phyloP scores from a whole-genome alignment of 257 asterid species.

The Nicotiana paniculata region DNA sequence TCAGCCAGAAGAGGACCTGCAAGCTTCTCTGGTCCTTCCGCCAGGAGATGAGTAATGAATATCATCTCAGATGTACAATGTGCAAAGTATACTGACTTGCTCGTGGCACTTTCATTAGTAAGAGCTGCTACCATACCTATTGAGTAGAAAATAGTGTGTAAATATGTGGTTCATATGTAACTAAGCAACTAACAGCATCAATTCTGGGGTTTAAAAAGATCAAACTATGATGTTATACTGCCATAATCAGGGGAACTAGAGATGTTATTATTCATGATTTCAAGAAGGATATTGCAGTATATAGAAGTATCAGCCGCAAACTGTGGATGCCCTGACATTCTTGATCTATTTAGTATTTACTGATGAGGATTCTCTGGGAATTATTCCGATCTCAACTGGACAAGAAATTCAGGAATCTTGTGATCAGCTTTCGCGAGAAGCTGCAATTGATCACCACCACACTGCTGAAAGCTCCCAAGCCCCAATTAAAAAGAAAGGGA shows the following conservation, averaged over 20 bases:
- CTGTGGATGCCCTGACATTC: background rate
- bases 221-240: background rate
- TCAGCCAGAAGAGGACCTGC: slow-evolving; percentile 91
- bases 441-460: background rate
- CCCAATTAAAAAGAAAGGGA: background rate
- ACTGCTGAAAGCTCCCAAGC: background rate
- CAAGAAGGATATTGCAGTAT: background rate
- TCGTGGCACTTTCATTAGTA: slow-evolving; percentile 89
- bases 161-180: background rate
- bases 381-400: background rate
- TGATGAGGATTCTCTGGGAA: background rate
- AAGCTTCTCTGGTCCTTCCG: slow-evolving; percentile 85
- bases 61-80: slow-evolving; percentile 92
- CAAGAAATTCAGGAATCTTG: background rate
- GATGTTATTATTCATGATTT: background rate
- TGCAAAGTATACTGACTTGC: slow-evolving; percentile 88
- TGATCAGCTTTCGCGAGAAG: background rate
- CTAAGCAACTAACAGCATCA: background rate
- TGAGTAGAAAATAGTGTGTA: background rate
- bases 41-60: slow-evolving; percentile 72
- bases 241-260: background rate
- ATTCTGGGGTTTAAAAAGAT: background rate
- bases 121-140: slow-evolving; percentile 90
- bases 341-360: background rate
- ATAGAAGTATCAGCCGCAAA: background rate